Percentiles rank a stretch among this genome's conserved stretches.
Conservation (phyloP, 441 rosid species). For the Lepidium campestre region DNA sequence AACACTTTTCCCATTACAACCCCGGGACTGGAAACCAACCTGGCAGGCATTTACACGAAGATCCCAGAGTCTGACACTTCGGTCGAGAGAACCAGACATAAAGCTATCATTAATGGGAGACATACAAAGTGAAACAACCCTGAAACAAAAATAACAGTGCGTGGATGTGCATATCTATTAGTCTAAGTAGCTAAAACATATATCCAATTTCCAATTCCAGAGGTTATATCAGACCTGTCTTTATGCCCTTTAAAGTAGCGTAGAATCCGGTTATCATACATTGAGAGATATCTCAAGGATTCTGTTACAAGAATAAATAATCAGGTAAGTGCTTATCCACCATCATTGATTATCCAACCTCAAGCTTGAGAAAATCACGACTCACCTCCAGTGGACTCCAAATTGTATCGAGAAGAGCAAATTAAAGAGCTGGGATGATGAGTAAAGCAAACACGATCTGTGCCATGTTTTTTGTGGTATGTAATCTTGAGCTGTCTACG, state of each 20-base stretch:
- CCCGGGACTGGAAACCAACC: slow-evolving; percentile 43
- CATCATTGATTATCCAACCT: neutral
- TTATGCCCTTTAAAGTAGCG: slow-evolving; percentile 97
- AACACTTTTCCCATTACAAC: neutral
- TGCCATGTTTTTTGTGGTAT: slow-evolving; percentile 81
- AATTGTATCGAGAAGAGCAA: slow-evolving; percentile 75
- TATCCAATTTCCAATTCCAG: neutral
- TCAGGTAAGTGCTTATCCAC: neutral
- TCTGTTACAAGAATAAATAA: slow-evolving; percentile 41
- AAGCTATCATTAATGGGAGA: slow-evolving; percentile 93
- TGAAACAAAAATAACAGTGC: slow-evolving; percentile 25
- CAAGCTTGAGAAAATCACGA: slow-evolving; percentile 10
- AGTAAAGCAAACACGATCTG: slow-evolving; percentile 90
- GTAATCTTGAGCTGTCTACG: slow-evolving; percentile 90
- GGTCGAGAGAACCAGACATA: slow-evolving; percentile 97
- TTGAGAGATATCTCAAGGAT: slow-evolving; percentile 76
- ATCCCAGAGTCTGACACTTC: slow-evolving; percentile 91
- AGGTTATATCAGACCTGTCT: slow-evolving; percentile 51
- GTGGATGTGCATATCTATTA: neutral
- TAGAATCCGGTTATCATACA: slow-evolving; percentile 90
- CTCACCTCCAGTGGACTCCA: slow-evolving; percentile 78
- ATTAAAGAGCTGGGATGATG: slow-evolving; percentile 93
- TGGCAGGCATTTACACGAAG: slow-evolving; percentile 96
- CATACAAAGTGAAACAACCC: slow-evolving; percentile 96
- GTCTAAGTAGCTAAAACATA: neutral